These are phyloP conservation scores for Plantago major DNA, from an alignment of 257 asterid species.

Conservation along the genomic window DNA sequence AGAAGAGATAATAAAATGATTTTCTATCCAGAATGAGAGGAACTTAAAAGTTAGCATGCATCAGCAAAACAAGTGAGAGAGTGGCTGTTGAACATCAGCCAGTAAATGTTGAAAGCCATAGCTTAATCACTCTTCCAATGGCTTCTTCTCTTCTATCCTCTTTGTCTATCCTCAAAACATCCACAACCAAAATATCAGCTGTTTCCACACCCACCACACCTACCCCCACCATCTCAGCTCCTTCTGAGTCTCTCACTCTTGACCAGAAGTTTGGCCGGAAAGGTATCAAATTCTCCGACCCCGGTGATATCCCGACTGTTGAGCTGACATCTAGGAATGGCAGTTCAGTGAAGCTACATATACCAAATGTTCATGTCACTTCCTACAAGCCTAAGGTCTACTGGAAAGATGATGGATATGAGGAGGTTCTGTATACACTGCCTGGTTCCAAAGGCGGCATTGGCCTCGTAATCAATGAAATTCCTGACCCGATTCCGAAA, in stretches of 20 bases:
- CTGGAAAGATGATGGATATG: conserved; percentile 86
- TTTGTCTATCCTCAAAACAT: conserved; percentile 34
- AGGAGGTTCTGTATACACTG: conserved; percentile 63
- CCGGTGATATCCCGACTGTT: conserved; percentile 35
- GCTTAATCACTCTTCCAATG: conserved; percentile 21
- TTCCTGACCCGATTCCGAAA: conserved; percentile 24
- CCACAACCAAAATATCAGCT: conserved; percentile 32
- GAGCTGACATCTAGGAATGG: conserved; percentile 78
- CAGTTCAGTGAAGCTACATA: conserved; percentile 60
- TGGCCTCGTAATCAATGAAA: conserved; percentile 54
- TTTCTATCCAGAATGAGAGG: conserved; percentile 11
- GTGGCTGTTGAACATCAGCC: conserved; percentile 1
- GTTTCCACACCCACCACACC: conserved; percentile 10
- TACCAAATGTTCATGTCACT: conserved; percentile 59
- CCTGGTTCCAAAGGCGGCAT: conserved; percentile 60
- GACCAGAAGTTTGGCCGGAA: conserved; percentile 61
- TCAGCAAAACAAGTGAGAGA: not conserved
- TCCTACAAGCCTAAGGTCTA: conserved; percentile 66
- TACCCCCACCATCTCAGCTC: conserved; percentile 1
- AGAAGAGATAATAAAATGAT: not conserved
- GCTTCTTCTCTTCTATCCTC: conserved; percentile 57
- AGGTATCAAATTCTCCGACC: conserved; percentile 54
- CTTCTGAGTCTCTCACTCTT: conserved; percentile 30
- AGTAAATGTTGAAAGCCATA: not conserved
- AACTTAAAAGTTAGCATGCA: not conserved